Percentiles rank a stretch among this genome's conserved stretches.
These are phyloP conservation scores for Talaromyces sp. DNA, from an alignment of 2,329 filamentous ascomycete species.

Conservation along the genomic window DNA sequence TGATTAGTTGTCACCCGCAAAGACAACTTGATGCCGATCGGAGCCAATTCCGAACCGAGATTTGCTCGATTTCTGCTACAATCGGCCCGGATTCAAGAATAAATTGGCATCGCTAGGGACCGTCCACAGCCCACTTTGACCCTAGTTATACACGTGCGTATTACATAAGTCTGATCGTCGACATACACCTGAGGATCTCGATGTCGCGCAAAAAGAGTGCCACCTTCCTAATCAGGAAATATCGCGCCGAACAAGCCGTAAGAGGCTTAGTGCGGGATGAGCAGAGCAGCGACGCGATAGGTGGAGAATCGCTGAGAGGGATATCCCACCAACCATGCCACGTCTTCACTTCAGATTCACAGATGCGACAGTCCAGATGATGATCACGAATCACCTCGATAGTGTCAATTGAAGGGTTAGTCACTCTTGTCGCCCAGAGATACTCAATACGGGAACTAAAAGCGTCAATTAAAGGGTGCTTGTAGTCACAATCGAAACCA, in stretches of 20 bases:
- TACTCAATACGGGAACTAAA: background rate
- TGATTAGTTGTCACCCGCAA: background rate
- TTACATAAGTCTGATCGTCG: too few relatives aligned
- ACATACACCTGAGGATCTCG: too few relatives aligned
- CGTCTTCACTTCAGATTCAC: background rate
- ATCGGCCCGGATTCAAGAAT: background rate
- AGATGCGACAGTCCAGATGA: background rate
- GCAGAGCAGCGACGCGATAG: background rate
- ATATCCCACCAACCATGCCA: conserved; percentile 4
- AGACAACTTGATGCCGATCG: background rate
- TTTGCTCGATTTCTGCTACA: background rate
- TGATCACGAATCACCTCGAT: background rate
- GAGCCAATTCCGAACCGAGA: background rate
- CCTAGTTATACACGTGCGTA: too few relatives aligned
- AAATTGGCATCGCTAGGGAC: background rate
- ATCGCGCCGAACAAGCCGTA: background rate
- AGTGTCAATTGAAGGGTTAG: background rate
- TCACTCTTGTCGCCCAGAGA: background rate
- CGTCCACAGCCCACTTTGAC: background rate
- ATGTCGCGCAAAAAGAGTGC: background rate
- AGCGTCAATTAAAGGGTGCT: background rate
- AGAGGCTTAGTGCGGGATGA: background rate
- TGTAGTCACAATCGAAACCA: background rate
- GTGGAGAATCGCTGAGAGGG: background rate
- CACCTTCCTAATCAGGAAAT: background rate